These are phyloP conservation scores for Talaromyces albobiverticillius DNA, from an alignment of 2,329 filamentous ascomycete genomes.

Conservation along the genomic window DNA sequence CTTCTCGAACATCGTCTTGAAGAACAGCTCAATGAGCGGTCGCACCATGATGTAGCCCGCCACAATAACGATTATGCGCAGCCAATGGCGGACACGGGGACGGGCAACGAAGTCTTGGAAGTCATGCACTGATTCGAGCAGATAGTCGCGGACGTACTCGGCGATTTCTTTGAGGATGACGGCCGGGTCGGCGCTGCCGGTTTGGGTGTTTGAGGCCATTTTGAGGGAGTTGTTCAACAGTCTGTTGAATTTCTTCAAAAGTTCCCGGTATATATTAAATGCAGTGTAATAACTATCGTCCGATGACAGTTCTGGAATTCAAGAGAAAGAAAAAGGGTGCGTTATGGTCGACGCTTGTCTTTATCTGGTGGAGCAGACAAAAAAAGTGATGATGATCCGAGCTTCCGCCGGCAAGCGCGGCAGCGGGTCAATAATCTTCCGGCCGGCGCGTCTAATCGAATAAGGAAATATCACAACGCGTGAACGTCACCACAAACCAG, in stretches of 20 bases:
- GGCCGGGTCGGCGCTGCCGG: slow-evolving; percentile 5
- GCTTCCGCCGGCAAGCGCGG: background rate
- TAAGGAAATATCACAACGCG: background rate
- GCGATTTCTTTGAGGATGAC: slow-evolving; percentile 15
- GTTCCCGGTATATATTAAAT: no score
- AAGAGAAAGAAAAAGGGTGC: no score
- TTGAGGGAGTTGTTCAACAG: background rate
- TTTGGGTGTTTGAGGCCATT: slow-evolving; percentile 8
- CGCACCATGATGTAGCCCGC: slow-evolving; percentile 69
- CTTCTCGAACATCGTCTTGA: slow-evolving; percentile 58
- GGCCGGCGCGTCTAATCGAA: background rate
- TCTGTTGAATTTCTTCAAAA: no score
- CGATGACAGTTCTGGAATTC: no score
- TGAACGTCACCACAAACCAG: background rate
- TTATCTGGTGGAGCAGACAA: background rate
- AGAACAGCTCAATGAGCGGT: slow-evolving; percentile 50
- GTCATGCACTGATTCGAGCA: slow-evolving; percentile 28
- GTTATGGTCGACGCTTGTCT: no score
- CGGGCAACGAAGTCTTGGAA: slow-evolving; percentile 33
- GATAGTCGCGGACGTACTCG: slow-evolving; percentile 17
- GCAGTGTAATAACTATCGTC: no score
- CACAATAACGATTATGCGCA: slow-evolving; percentile 68
- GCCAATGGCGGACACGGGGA: slow-evolving; percentile 40
- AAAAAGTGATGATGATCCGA: background rate
- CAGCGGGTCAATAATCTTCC: background rate